A percentile compares a stretch with the other conserved stretches of the same genome.
These are phyloP conservation scores for Yarrowia yakushimensis DNA, from an alignment of 805 yeast species.

Conservation along the genomic window DNA sequence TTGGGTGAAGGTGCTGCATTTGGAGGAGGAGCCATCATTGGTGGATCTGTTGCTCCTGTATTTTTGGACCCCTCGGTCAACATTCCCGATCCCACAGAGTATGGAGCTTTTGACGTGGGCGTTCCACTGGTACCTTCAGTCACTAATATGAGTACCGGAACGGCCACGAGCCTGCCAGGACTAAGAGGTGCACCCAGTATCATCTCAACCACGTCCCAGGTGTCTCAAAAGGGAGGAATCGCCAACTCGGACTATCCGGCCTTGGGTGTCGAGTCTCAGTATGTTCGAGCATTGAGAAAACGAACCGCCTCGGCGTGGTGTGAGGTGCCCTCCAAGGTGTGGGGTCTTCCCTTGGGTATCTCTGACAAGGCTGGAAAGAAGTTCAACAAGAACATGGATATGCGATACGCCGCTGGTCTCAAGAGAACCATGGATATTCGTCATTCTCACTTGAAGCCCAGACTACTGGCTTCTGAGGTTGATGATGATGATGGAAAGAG, in stretches of 20 bases:
- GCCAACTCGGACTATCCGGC: slow-evolving; percentile 7
- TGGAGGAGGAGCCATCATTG: not conserved
- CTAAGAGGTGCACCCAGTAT: not conserved
- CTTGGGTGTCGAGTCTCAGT: slow-evolving; percentile 27
- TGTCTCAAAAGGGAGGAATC: not conserved
- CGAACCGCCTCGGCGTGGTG: slow-evolving; percentile 35
- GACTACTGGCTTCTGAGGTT: slow-evolving; percentile 51
- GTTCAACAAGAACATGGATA: slow-evolving; percentile 33
- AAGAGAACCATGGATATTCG: slow-evolving; percentile 40
- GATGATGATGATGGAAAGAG: slow-evolving; percentile 18
- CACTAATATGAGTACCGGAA: slow-evolving; percentile 26
- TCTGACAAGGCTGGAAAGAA: slow-evolving; percentile 23
- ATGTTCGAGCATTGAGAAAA: slow-evolving; percentile 35
- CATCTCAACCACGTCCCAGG: slow-evolving; percentile 8
- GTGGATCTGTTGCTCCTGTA: not conserved
- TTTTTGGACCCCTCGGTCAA: slow-evolving; percentile 8
- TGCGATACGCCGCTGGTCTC: slow-evolving; percentile 14
- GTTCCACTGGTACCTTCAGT: slow-evolving; percentile 19
- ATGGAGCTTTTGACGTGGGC: slow-evolving; percentile 21
- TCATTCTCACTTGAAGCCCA: slow-evolving; percentile 47
- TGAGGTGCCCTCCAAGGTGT: slow-evolving; percentile 32
- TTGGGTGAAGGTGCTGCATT: not conserved
- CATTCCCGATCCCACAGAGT: slow-evolving; percentile 10
- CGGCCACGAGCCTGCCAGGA: slow-evolving; percentile 34
- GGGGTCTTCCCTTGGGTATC: slow-evolving; percentile 37